Base-by-base conservation (phyloP, 2,329 filamentous ascomycete genomes). In the Rutstroemia sp. region DNA sequence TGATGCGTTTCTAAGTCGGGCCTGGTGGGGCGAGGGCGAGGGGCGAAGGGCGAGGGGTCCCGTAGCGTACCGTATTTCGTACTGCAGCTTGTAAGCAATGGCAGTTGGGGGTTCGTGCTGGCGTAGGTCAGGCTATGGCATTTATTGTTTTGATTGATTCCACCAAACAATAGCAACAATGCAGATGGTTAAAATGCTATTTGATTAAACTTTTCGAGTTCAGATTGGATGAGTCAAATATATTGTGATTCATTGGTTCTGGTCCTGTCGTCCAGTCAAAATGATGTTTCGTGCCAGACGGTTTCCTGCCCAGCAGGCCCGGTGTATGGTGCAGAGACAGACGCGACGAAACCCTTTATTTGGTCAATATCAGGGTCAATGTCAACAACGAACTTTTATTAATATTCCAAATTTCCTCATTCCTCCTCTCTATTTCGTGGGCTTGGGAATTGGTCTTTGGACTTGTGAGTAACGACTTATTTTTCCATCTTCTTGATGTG, bases 371-470 rank as follows among this genome's bases (percentile, higher is more conserved):
- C 27, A 30, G 10, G 51, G 27, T 14, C 51, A 53, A 46, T 16
- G 7, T 39, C 60, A 64, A 48, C 51, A 48, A 9, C 63, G 63
- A 10, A 9, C 48, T 9, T 61, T 64, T 21, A 38, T 57, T n/a
- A 54, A 56, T 14, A 51, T 67, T 14, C 58, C 65, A 4, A 57
- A 58, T 7, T 41, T 64, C 30, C 53, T 68, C 8, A 10, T 66
- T 17, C 66, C 87, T 7, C 88, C 88, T 0, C 66, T 79, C 6
- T 74, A 89, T 45, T 91, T 90, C 65, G 69, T 75, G 14, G 83
- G 85, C 1, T 75, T 92, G 38, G 75, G 88, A 4, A 64, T 88
- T 17, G 77, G 77, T 3, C 73, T 92, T 14, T 92, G 79, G 78
- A 73, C 72, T 2, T 83, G 52, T 55, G 38, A 55, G 52, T 55